phyloP scores from a whole-genome alignment of 202 grass and related monocot genomes.

The Zoysia matrella region DNA sequence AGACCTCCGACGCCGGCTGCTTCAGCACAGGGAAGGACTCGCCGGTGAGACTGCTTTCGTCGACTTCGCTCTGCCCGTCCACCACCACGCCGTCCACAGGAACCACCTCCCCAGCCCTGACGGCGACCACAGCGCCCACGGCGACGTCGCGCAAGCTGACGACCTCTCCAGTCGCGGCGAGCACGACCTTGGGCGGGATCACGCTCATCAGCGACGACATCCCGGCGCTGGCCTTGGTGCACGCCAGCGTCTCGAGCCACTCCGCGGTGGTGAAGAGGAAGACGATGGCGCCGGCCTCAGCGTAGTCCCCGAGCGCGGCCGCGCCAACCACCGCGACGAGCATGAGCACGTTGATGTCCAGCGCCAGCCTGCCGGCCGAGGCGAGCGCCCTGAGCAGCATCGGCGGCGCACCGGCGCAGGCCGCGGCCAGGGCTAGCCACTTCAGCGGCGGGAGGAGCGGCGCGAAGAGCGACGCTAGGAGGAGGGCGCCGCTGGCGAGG shows the following conservation, averaged over 20 bases:
- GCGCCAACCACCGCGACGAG: conserved; percentile 65
- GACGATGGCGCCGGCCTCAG: conserved; percentile 79
- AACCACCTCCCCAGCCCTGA: conserved; percentile 70
- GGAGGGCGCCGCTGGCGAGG: conserved; percentile 57
- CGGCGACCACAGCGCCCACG: conserved; percentile 49
- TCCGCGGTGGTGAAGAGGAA: conserved; percentile 83
- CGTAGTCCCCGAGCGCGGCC: conserved; percentile 54
- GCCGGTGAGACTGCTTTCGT: conserved; percentile 84
- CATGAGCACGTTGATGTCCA: conserved; percentile 91
- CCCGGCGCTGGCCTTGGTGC: conserved; percentile 59
- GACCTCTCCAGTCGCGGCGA: conserved; percentile 53
- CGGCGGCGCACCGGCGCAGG: conserved; percentile 49
- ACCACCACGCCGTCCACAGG: conserved; percentile 81
- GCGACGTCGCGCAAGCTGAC: conserved; percentile 51
- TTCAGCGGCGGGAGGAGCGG: conserved; percentile 55
- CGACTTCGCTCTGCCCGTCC: conserved; percentile 69
- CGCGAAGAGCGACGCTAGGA: conserved; percentile 51
- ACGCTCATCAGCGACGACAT: conserved; percentile 68
- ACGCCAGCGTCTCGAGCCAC: conserved; percentile 79
- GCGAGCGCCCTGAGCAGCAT: conserved; percentile 51
- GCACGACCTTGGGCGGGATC: conserved; percentile 58
- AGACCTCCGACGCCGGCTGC: conserved; percentile 59
- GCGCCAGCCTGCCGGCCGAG: conserved; percentile 31
- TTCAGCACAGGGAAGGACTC: conserved; percentile 85
- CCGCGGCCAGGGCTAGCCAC: conserved; percentile 63